Conservation (phyloP, 2,329 filamentous ascomycete genomes). For the Neocucurbitaria cava region DNA sequence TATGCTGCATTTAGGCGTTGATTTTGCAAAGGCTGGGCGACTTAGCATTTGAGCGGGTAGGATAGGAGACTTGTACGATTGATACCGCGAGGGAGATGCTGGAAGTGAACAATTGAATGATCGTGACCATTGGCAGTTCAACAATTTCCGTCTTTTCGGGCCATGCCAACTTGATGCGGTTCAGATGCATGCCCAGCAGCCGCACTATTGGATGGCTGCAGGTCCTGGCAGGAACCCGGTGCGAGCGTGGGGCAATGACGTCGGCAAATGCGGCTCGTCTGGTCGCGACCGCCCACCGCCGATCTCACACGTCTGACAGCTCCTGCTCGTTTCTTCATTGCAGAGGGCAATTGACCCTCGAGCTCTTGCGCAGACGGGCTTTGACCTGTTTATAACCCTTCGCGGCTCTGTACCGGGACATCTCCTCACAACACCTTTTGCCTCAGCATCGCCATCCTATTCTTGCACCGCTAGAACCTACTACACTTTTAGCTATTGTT, state of each 20-base stretch:
- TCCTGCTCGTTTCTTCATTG: slow-evolving; percentile 21
- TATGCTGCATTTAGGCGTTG: slow-evolving; percentile 30
- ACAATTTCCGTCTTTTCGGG: slow-evolving; percentile 14
- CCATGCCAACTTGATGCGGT: slow-evolving; percentile 11
- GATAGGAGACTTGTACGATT: slow-evolving; percentile 32
- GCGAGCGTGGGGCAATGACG: slow-evolving; percentile 32
- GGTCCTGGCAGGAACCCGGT: background rate
- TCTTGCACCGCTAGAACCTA: slow-evolving; percentile 10
- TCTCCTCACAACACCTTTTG: slow-evolving; percentile 16
- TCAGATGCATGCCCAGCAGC: slow-evolving; percentile 10
- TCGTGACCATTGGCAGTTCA: slow-evolving; percentile 8
- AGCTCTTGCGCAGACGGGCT: slow-evolving; percentile 17
- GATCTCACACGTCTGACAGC: slow-evolving; percentile 27
- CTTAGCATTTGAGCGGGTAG: slow-evolving; percentile 26
- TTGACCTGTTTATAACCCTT: slow-evolving; percentile 13
- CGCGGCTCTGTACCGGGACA: slow-evolving; percentile 1
- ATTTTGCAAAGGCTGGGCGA: slow-evolving; percentile 11
- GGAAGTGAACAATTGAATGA: slow-evolving; percentile 12
- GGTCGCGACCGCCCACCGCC: slow-evolving; percentile 28
- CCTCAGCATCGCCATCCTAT: slow-evolving; percentile 8
- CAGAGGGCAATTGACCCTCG: slow-evolving; percentile 27
- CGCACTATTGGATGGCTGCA: slow-evolving; percentile 9
- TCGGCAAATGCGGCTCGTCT: slow-evolving; percentile 26
- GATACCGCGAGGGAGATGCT: too few relatives aligned
- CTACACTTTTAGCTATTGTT: slow-evolving; percentile 22